Evolutionary conservation across 345 rosid genomes (phyloP).

Genomic region (Eucalyptus pauciflora): DNA sequence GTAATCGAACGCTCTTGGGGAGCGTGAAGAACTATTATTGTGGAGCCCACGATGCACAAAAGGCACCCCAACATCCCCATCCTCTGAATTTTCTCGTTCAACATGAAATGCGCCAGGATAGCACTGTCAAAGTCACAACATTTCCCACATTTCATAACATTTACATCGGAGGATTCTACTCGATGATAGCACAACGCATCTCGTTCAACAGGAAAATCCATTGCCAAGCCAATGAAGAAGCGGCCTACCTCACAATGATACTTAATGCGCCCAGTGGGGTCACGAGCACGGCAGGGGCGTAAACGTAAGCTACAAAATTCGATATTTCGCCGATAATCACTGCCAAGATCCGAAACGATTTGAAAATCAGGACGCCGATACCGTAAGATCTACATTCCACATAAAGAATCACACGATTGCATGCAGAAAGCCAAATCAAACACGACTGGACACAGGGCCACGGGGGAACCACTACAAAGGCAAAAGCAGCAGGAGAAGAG

Average conservation of each 20-base stretch:
- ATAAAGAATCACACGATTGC: not conserved
- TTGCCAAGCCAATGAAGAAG: not conserved
- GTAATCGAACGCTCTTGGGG: slow-evolving; percentile 36
- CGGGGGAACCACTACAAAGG: not conserved
- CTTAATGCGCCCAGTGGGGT: slow-evolving; percentile 75
- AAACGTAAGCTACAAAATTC: slow-evolving; percentile 58
- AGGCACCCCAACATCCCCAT: slow-evolving; percentile 78
- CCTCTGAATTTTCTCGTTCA: slow-evolving; percentile 55
- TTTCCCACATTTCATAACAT: not conserved
- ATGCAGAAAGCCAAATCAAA: not conserved
- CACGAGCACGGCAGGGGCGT: slow-evolving; percentile 78
- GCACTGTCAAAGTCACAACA: slow-evolving; percentile 33
- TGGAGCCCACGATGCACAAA: slow-evolving; percentile 63
- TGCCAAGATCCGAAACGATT: slow-evolving; percentile 3
- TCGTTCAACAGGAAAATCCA: not conserved
- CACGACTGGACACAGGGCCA: not conserved
- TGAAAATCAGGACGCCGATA: not conserved
- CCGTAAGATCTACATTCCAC: not conserved
- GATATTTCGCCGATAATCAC: slow-evolving; percentile 75
- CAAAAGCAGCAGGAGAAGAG: not conserved
- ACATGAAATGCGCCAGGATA: slow-evolving; percentile 56
- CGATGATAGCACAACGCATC: not conserved
- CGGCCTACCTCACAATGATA: slow-evolving; percentile 53
- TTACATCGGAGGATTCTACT: not conserved
- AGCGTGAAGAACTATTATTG: slow-evolving; percentile 64